Percentiles rank a stretch among this genome's conserved stretches.
Conservation (phyloP, 805 yeast genomes). For the Cyberlindnera sargentensis region DNA sequence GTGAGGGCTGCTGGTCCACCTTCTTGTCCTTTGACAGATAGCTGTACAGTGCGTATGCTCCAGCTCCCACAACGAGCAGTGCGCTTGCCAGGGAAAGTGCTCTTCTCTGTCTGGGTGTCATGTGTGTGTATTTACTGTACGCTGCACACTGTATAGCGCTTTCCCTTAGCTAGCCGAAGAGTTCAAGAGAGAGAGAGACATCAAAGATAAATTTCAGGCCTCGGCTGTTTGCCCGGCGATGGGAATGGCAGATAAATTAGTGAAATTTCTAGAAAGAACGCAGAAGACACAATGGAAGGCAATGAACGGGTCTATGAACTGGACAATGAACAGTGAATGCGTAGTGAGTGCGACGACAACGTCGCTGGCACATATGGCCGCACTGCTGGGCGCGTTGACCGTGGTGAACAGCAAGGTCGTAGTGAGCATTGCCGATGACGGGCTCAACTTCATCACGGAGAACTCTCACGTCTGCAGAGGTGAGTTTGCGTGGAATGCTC, state of each 20-base stretch:
- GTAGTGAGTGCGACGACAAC: constrained; percentile 40
- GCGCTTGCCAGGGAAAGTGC: constrained; percentile 7
- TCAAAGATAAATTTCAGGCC: too few species aligned
- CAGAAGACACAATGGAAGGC: background rate
- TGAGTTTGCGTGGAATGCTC: background rate
- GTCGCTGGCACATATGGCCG: constrained; percentile 38
- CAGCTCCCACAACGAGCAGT: constrained; percentile 4
- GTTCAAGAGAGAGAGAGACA: too few species aligned
- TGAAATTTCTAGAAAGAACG: background rate
- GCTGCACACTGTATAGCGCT: too few species aligned
- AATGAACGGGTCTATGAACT: background rate
- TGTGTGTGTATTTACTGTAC: background rate
- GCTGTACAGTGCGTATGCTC: constrained; percentile 10
- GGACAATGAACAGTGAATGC: constrained; percentile 5
- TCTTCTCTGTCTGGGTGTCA: constrained; percentile 3
- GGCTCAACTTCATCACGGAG: constrained; percentile 43
- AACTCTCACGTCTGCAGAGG: constrained; percentile 33
- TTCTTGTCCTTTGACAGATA: constrained; percentile 1
- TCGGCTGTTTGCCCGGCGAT: too few species aligned
- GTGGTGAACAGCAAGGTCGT: constrained; percentile 34
- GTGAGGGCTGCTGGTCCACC: background rate
- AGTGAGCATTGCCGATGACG: constrained; percentile 41
- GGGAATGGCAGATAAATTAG: too few species aligned
- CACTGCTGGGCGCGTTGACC: constrained; percentile 36
- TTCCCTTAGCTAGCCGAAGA: too few species aligned